These are phyloP conservation scores for Curvularia lunata DNA, from an alignment of 2,329 filamentous ascomycete genomes.

Conservation along the genomic window DNA sequence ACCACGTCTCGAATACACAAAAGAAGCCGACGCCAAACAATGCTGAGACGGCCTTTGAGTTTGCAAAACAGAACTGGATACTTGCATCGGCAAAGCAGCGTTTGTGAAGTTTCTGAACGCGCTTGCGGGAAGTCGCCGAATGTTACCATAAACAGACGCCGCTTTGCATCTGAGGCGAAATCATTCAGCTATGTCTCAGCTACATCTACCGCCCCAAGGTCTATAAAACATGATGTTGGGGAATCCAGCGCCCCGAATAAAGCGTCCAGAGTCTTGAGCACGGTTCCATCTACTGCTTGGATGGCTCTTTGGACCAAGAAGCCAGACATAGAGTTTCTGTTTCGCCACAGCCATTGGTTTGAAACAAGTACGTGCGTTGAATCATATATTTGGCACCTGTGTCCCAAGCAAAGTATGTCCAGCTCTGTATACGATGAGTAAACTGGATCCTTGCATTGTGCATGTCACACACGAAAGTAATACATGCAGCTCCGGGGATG, in stretches of 20 bases:
- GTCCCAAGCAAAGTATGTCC: constrained; percentile 11
- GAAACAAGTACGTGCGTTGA: constrained; percentile 9
- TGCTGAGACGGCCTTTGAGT: not conserved
- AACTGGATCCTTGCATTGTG: constrained; percentile 9
- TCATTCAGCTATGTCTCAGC: not conserved
- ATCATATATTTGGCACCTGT: constrained; percentile 15
- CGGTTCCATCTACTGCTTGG: not conserved
- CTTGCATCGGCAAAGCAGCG: not conserved
- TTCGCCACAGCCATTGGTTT: not conserved
- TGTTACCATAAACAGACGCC: not conserved
- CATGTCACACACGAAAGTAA: constrained; percentile 12
- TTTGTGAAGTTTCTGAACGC: not conserved
- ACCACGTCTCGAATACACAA: not conserved
- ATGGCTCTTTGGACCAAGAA: not conserved
- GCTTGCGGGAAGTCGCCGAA: constrained; percentile 2
- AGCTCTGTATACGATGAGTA: not conserved
- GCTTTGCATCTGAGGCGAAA: not conserved
- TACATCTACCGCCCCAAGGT: not conserved
- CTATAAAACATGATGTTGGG: not conserved
- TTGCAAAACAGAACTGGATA: not conserved
- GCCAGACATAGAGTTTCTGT: not conserved
- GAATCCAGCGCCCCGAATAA: not conserved
- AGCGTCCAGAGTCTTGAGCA: not conserved
- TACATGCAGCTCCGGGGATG: constrained; percentile 14
- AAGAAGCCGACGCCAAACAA: not conserved